phyloP scores from a whole-genome alignment of 345 rosid species.

The Schrenkiella parvula region DNA sequence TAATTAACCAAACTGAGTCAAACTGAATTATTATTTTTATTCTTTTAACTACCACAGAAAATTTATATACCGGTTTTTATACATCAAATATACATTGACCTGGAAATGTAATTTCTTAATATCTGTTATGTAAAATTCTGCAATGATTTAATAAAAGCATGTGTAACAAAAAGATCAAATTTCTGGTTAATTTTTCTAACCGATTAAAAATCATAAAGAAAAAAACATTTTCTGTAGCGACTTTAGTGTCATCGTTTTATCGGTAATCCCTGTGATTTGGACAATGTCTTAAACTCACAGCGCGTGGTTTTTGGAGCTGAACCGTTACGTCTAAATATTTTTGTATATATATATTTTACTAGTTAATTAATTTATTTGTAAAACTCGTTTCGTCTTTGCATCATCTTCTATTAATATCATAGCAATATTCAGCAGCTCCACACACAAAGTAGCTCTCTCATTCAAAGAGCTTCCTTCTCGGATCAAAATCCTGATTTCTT shows the following conservation, averaged over 20 bases:
- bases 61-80: neutral
- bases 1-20: neutral
- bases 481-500: conserved; percentile 15
- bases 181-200: neutral
- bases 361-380: neutral
- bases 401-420: conserved; percentile 23
- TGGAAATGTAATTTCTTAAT: neutral
- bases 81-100: neutral
- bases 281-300: conserved; percentile 20
- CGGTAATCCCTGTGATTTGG: conserved; percentile 4
- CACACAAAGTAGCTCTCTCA: conserved; percentile 25
- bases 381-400: conserved; percentile 7
- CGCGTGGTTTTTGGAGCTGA: conserved; percentile 17
- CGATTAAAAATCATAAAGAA: neutral
- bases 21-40: neutral
- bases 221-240: neutral
- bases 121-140: neutral
- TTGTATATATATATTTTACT: neutral
- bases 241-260: neutral
- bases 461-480: conserved; percentile 20
- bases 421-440: conserved; percentile 15
- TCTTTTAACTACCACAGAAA: neutral
- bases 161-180: neutral
- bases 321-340: neutral
- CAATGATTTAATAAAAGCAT: neutral